These are phyloP conservation scores for Nemania diffusa DNA, from an alignment of 2,329 filamentous ascomycete genomes.

Conservation along the genomic window DNA sequence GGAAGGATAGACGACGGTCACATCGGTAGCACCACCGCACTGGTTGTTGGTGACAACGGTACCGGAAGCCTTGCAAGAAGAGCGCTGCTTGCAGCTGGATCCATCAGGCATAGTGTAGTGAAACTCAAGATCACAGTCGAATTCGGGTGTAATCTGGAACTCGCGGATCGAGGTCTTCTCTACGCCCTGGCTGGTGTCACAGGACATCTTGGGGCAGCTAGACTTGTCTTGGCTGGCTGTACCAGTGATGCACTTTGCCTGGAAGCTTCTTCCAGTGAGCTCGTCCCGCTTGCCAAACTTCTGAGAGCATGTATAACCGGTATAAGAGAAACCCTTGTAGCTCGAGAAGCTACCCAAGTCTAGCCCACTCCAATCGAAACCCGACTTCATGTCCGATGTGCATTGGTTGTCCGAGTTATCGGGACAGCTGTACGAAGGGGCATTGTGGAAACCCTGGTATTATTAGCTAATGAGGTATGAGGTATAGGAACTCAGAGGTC, in stretches of 20 bases:
- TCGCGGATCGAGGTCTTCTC: slow-evolving; percentile 78
- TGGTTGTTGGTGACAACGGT: slow-evolving; percentile 82
- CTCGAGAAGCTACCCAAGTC: slow-evolving; percentile 66
- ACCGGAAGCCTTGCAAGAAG: slow-evolving; percentile 73
- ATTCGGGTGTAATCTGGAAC: slow-evolving; percentile 78
- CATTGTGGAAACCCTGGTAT: slow-evolving; percentile 45
- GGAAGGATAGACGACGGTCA: slow-evolving; percentile 74
- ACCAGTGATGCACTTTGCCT: slow-evolving; percentile 71
- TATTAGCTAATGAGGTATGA: slow-evolving; percentile 17
- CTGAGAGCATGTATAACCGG: slow-evolving; percentile 75
- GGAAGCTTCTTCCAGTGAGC: slow-evolving; percentile 62
- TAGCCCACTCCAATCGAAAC: slow-evolving; percentile 78
- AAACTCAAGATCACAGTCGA: slow-evolving; percentile 84
- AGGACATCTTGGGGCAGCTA: slow-evolving; percentile 68
- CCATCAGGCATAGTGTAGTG: slow-evolving; percentile 88
- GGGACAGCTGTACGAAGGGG: slow-evolving; percentile 71
- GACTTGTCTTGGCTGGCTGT: slow-evolving; percentile 58
- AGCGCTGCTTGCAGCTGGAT: slow-evolving; percentile 81
- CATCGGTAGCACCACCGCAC: slow-evolving; percentile 89
- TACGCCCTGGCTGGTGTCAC: slow-evolving; percentile 54
- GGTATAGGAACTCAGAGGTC: slow-evolving; percentile 29
- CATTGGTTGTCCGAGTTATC: slow-evolving; percentile 82
- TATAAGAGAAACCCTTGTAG: slow-evolving; percentile 80
- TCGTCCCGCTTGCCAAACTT: slow-evolving; percentile 67
- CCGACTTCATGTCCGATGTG: slow-evolving; percentile 71